These are phyloP conservation scores for Chaetomium globosum DNA, from an alignment of 2,329 filamentous ascomycete genomes.

Conservation along the genomic window DNA sequence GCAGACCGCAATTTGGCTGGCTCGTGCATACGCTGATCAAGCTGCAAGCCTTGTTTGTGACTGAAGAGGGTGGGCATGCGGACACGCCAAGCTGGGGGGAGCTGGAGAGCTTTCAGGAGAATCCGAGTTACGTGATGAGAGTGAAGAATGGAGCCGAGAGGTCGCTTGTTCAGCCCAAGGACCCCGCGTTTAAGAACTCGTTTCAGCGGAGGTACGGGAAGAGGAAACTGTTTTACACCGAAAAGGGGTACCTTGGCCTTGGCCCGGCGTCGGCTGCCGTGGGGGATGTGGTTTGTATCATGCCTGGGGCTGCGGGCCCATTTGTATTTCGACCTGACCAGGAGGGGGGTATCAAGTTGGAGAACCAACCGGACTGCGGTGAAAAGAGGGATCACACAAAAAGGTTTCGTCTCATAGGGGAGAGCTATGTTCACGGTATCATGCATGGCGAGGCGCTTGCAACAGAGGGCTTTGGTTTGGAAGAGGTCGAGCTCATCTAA, in stretches of 20 bases:
- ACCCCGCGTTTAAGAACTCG: slow-evolving; percentile 20
- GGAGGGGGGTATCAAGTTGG: neutral
- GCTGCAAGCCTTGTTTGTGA: slow-evolving; percentile 23
- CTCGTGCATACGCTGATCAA: slow-evolving; percentile 26
- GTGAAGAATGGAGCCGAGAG: slow-evolving; percentile 10
- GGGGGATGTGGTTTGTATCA: slow-evolving; percentile 25
- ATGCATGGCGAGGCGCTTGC: slow-evolving; percentile 23
- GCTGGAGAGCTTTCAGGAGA: slow-evolving; percentile 21
- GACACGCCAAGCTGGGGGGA: slow-evolving; percentile 24
- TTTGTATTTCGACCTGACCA: slow-evolving; percentile 18
- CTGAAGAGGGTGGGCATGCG: slow-evolving; percentile 10
- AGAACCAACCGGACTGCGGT: neutral
- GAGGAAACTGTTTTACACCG: slow-evolving; percentile 25
- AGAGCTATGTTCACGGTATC: slow-evolving; percentile 27
- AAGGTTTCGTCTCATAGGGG: slow-evolving; percentile 19
- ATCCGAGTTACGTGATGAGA: slow-evolving; percentile 26
- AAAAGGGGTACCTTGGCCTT: slow-evolving; percentile 26
- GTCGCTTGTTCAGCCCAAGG: slow-evolving; percentile 17
- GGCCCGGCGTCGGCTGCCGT: slow-evolving; percentile 19
- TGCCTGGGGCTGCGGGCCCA: slow-evolving; percentile 23
- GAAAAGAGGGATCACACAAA: neutral
- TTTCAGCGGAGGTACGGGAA: slow-evolving; percentile 25
- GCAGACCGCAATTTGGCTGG: slow-evolving; percentile 23
- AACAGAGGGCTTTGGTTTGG: slow-evolving; percentile 8
- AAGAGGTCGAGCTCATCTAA: slow-evolving; percentile 22